Conservation (phyloP, 495 filamentous ascomycete genomes). For the Penicillium riverlandense region DNA sequence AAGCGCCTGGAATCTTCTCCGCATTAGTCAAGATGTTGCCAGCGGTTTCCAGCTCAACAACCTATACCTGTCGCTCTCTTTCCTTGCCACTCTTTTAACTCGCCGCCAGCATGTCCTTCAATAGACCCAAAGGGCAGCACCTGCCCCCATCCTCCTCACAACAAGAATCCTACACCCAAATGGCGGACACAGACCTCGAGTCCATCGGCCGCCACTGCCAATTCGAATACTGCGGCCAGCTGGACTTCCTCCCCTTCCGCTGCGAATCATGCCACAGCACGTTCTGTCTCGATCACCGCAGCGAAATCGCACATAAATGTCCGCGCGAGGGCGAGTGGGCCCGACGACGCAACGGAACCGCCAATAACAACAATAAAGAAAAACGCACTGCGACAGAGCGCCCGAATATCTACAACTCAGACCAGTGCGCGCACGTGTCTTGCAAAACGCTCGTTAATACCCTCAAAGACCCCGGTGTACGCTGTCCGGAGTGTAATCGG, state of each 20-base stretch:
- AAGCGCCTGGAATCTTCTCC: constrained; percentile 28
- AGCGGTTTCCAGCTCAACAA: constrained; percentile 21
- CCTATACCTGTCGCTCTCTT: neutral
- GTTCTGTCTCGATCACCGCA: constrained; percentile 93
- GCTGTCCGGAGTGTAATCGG: constrained; percentile 72
- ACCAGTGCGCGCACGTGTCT: constrained; percentile 61
- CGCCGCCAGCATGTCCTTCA: constrained; percentile 20
- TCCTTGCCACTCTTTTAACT: neutral
- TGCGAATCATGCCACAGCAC: constrained; percentile 84
- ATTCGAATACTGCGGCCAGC: constrained; percentile 80
- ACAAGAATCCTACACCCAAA: constrained; percentile 42
- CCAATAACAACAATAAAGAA: constrained; percentile 8
- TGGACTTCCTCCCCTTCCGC: constrained; percentile 93
- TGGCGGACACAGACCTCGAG: constrained; percentile 62
- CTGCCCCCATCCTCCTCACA: neutral
- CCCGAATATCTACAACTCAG: constrained; percentile 53
- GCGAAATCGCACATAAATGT: constrained; percentile 77
- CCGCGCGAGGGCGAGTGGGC: constrained; percentile 83
- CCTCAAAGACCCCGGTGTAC: constrained; percentile 65
- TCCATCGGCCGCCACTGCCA: constrained; percentile 89
- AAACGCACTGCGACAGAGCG: constrained; percentile 28
- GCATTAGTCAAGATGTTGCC: constrained; percentile 25
- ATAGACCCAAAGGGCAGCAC: constrained; percentile 14
- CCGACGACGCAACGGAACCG: constrained; percentile 43
- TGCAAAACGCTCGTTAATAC: constrained; percentile 90